Percentiles rank a stretch among this genome's conserved stretches.
phyloP scores from a whole-genome alignment of 2,329 filamentous ascomycete species.

The Sporothrix curviconia region DNA sequence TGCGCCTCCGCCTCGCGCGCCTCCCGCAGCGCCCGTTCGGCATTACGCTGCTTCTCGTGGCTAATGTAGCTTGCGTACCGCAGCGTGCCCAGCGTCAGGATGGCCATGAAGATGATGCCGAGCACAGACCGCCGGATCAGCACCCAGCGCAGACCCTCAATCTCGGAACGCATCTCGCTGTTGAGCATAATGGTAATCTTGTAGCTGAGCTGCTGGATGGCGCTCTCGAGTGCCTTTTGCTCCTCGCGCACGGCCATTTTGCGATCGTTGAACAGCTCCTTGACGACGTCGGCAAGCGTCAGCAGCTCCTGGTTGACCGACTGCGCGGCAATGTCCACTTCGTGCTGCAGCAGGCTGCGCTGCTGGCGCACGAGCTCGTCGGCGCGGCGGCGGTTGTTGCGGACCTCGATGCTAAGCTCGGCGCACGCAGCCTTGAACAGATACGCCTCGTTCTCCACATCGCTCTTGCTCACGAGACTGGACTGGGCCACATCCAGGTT shows the following conservation, averaged over 20 bases:
- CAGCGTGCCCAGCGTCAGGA: constrained; percentile 53
- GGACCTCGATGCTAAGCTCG: constrained; percentile 81
- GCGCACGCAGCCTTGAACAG: constrained; percentile 90
- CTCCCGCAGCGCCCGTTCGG: constrained; percentile 29
- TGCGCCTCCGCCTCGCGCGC: constrained; percentile 38
- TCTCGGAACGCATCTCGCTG: constrained; percentile 84
- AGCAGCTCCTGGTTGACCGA: constrained; percentile 75
- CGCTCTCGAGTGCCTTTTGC: constrained; percentile 75
- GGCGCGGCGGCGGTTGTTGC: constrained; percentile 66
- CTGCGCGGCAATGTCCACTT: constrained; percentile 88
- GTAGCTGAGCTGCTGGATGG: constrained; percentile 91
- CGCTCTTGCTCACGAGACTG: constrained; percentile 78
- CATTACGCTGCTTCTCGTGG: constrained; percentile 44
- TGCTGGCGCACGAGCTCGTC: constrained; percentile 79
- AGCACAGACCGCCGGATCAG: constrained; percentile 57
- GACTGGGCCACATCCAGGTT: constrained; percentile 77
- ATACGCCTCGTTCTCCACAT: constrained; percentile 92
- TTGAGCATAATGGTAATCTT: constrained; percentile 88
- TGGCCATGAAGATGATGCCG: constrained; percentile 60
- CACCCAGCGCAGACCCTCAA: constrained; percentile 87
- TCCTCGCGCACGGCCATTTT: constrained; percentile 88
- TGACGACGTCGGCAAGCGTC: constrained; percentile 81
- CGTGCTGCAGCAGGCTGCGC: constrained; percentile 80
- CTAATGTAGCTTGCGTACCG: constrained; percentile 53
- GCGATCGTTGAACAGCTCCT: constrained; percentile 91